Evolutionary conservation across 164 flowering plant species (phyloP).

Genomic region (Cinnamomum chago): DNA sequence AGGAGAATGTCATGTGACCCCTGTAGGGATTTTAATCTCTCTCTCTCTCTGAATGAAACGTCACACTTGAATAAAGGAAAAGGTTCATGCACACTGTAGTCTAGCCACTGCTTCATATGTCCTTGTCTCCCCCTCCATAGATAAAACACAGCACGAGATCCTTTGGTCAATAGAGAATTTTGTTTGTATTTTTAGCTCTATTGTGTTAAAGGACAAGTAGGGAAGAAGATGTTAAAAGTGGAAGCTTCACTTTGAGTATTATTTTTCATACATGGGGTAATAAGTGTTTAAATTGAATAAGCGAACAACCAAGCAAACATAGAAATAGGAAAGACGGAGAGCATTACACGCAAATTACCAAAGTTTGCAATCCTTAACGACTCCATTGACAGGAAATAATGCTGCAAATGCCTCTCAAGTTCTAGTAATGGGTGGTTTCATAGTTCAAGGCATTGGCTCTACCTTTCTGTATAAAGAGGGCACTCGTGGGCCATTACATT

Average conservation of each 20-base stretch:
- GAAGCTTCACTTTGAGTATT: neutral
- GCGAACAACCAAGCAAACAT: no score
- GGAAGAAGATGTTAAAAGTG: neutral
- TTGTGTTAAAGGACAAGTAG: neutral
- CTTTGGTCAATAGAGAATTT: neutral
- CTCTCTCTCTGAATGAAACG: slow-evolving; percentile 5
- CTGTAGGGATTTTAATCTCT: neutral
- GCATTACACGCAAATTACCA: no score
- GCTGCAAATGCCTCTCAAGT: no score
- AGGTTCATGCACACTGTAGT: neutral
- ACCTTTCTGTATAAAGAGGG: no score
- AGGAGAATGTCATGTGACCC: slow-evolving; percentile 6
- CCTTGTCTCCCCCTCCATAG: neutral
- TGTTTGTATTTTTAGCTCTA: neutral
- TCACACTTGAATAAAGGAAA: slow-evolving; percentile 1
- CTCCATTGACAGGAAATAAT: no score
- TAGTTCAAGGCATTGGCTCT: no score
- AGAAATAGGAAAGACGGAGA: no score
- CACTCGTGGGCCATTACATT: no score
- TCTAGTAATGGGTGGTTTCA: no score
- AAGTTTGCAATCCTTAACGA: no score
- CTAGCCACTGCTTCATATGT: neutral
- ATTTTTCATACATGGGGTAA: no score
- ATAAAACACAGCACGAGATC: neutral
- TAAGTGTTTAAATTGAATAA: no score